Conservation (phyloP, 306 rosid genomes). For the Lathyrus tuberosus region DNA sequence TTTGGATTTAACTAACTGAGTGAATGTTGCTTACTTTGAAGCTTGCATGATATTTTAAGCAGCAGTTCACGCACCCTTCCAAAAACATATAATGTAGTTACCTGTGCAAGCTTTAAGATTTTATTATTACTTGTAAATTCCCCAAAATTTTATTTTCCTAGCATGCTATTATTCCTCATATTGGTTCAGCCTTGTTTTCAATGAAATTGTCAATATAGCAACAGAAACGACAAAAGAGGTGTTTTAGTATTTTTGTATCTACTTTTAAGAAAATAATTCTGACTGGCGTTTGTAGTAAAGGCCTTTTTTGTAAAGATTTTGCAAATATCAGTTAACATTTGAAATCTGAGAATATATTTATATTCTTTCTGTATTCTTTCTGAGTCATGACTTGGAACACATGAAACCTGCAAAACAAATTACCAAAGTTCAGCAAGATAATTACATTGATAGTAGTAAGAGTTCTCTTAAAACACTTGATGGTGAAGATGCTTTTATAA, state of each 20-base stretch:
- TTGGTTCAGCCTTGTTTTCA: constrained; percentile 10
- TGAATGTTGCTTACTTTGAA: constrained; percentile 27
- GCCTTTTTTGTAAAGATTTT: constrained; percentile 31
- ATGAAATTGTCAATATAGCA: constrained; percentile 19
- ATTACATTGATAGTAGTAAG: no score
- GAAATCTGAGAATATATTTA: constrained; percentile 3
- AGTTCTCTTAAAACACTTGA: no score
- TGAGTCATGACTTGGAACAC: no score
- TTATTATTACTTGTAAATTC: not conserved
- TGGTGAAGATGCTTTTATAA: no score
- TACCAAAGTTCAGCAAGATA: no score
- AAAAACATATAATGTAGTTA: not conserved
- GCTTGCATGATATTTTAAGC: constrained; percentile 6
- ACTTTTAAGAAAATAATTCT: constrained; percentile 13
- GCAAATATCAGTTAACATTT: constrained; percentile 27
- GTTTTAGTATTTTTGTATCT: not conserved
- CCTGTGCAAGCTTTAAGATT: constrained; percentile 10
- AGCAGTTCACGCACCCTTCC: not conserved
- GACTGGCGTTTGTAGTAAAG: constrained; percentile 6
- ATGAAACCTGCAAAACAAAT: no score
- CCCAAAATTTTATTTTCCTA: not conserved
- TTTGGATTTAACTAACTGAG: no score
- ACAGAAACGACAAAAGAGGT: not conserved
- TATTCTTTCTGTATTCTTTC: no score
- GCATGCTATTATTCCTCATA: constrained; percentile 1